A percentile compares a stretch with the other conserved stretches of the same genome.
Evolutionary conservation across 139 green algal species (phyloP).

Genomic region (Spirogloea muscicola): DNA sequence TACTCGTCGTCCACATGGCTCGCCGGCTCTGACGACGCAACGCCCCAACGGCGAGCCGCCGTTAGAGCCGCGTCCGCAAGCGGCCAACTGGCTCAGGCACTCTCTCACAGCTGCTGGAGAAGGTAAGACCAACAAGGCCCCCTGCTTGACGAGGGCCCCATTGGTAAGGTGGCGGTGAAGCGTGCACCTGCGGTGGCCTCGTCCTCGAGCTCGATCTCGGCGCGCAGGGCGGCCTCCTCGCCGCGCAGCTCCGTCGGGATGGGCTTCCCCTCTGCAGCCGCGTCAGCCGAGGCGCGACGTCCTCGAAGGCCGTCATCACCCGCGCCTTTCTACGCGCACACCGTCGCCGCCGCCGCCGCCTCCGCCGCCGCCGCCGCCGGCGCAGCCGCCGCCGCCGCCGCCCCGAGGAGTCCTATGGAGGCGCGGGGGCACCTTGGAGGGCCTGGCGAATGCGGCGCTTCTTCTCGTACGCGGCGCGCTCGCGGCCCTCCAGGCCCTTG

Average conservation of each 20-base stretch:
- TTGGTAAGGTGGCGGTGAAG: background rate
- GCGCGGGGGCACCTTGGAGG: constrained; percentile 43
- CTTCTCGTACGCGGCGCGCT: constrained; percentile 84
- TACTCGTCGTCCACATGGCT: constrained; percentile 98
- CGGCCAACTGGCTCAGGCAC: background rate
- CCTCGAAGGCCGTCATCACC: too few species aligned
- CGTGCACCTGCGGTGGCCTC: constrained; percentile 78
- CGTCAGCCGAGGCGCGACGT: too few species aligned
- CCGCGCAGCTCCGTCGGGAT: constrained; percentile 86
- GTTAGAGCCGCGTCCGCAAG: background rate
- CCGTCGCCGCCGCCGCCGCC: too few species aligned
- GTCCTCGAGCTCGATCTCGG: constrained; percentile 89
- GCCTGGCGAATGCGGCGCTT: constrained; percentile 79
- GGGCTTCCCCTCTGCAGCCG: constrained; percentile 87
- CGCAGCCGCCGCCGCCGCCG: too few species aligned
- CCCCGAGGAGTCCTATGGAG: too few species aligned
- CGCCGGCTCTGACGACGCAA: constrained; percentile 37
- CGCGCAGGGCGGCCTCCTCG: constrained; percentile 72
- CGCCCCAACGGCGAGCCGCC: background rate
- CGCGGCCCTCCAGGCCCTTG: constrained; percentile 93
- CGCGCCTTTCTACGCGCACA: too few species aligned
- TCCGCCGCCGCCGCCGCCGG: too few species aligned
- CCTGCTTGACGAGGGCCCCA: background rate
- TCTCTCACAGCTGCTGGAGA: background rate
- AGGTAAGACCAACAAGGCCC: background rate